These are phyloP conservation scores for Penicillium flavigenum DNA, from an alignment of 495 filamentous ascomycete species.

Conservation along the genomic window DNA sequence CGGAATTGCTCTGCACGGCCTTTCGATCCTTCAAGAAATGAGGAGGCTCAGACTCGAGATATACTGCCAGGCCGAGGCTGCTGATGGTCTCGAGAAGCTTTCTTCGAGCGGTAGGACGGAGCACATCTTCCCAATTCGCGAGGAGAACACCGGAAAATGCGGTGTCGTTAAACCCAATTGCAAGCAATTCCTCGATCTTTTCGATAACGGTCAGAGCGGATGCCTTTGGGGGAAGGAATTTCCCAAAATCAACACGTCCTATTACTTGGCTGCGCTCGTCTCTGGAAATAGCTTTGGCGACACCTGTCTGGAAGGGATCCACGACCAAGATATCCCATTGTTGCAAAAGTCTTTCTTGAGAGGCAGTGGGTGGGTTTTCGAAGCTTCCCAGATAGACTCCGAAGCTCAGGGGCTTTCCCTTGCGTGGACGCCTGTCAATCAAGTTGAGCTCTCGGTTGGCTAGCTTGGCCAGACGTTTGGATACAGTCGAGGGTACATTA, in stretches of 20 bases:
- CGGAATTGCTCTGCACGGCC: slow-evolving; percentile 33
- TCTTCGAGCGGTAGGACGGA: slow-evolving; percentile 35
- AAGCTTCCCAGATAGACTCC: slow-evolving; percentile 52
- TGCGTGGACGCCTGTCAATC: slow-evolving; percentile 10
- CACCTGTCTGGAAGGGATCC: slow-evolving; percentile 45
- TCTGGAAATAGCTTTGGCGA: slow-evolving; percentile 35
- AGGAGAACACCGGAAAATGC: slow-evolving; percentile 49
- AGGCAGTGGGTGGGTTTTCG: slow-evolving; percentile 29
- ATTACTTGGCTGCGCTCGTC: slow-evolving; percentile 32
- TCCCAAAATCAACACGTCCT: slow-evolving; percentile 44
- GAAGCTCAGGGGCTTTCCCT: slow-evolving; percentile 44
- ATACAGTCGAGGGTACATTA: slow-evolving; percentile 31
- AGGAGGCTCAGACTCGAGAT: slow-evolving; percentile 50
- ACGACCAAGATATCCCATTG: slow-evolving; percentile 52
- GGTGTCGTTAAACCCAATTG: slow-evolving; percentile 32
- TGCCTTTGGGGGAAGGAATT: slow-evolving; percentile 29
- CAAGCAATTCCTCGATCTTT: slow-evolving; percentile 34
- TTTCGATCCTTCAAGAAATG: slow-evolving; percentile 46
- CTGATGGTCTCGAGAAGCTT: slow-evolving; percentile 37
- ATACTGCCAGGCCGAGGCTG: slow-evolving; percentile 44
- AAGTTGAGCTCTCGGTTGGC: slow-evolving; percentile 28
- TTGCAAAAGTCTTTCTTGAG: slow-evolving; percentile 36
- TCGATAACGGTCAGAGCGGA: slow-evolving; percentile 29
- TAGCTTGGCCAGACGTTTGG: slow-evolving; percentile 29
- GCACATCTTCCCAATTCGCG: slow-evolving; percentile 47